Evolutionary conservation across 768 basidiomycete species (phyloP).

Genomic region (Collybia mongolica): DNA sequence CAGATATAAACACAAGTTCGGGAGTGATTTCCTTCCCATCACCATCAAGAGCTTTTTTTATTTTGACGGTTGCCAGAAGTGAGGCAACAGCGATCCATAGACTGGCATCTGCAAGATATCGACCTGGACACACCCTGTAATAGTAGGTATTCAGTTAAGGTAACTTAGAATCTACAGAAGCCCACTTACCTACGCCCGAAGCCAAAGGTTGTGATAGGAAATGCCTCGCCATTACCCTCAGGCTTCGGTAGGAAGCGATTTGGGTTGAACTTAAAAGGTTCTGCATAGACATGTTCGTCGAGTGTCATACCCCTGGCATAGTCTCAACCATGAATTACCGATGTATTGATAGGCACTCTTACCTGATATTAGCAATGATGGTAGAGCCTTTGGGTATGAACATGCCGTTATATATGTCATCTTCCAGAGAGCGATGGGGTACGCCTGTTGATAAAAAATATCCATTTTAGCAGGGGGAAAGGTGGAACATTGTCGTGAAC

Average conservation of each 20-base stretch:
- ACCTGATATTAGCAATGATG: conserved; percentile 19
- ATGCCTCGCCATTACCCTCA: conserved; percentile 15
- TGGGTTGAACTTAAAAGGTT: conserved; percentile 25
- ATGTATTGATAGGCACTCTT: neutral
- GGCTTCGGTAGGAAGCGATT: conserved; percentile 24
- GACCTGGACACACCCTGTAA: conserved; percentile 25
- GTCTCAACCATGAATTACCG: neutral
- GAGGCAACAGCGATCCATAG: conserved; percentile 21
- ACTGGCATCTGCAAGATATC: conserved; percentile 21
- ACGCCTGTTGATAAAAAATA: conserved; percentile 4
- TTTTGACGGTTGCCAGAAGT: conserved; percentile 25
- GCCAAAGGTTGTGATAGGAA: conserved; percentile 25
- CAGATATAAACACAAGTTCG: conserved; percentile 4
- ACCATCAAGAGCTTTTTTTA: conserved; percentile 22
- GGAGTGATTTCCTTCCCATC: conserved; percentile 24
- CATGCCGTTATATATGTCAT: conserved; percentile 33
- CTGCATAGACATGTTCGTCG: conserved; percentile 24
- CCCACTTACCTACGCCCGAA: conserved; percentile 29
- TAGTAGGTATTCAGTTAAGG: conserved; percentile 11
- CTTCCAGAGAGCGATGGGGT: conserved; percentile 14
- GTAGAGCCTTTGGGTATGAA: conserved; percentile 18
- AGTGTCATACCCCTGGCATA: conserved; percentile 24
- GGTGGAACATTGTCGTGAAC: neutral
- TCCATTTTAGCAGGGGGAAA: neutral
- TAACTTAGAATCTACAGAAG: neutral